Conservation (phyloP, 495 filamentous ascomycete genomes). For the Tuber melanosporum region DNA sequence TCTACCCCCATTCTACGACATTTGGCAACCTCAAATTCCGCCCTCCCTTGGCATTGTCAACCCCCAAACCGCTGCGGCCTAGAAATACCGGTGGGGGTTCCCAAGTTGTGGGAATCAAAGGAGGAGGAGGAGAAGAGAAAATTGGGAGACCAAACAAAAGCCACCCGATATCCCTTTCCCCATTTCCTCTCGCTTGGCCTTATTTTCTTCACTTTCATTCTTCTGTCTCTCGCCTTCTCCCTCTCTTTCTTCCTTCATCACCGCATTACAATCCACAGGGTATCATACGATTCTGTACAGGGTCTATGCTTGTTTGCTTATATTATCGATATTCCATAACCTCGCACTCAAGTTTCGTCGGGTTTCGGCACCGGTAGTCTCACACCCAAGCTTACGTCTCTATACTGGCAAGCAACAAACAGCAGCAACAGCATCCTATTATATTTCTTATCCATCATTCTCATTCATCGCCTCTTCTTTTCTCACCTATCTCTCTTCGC, state of each 20-base stretch:
- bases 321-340: background rate
- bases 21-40: background rate
- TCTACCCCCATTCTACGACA: background rate
- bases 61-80: background rate
- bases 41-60: background rate
- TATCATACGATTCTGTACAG: background rate
- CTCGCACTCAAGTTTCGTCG: background rate
- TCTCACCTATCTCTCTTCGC: background rate
- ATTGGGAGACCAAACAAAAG: background rate
- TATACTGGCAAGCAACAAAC: background rate
- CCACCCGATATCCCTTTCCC: background rate
- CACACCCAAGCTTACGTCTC: background rate
- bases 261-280: background rate
- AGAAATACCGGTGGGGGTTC: background rate
- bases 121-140: background rate
- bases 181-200: background rate
- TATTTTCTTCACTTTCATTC: background rate
- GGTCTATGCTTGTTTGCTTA: background rate
- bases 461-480: background rate
- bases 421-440: background rate
- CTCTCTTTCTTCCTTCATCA: background rate
- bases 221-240: background rate
- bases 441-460: background rate
- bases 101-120: background rate
- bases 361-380: background rate